Evolutionary conservation across 345 rosid species (phyloP), one percentile per base, ranked within the genome.

Genomic region (Erodium maritimum): DNA sequence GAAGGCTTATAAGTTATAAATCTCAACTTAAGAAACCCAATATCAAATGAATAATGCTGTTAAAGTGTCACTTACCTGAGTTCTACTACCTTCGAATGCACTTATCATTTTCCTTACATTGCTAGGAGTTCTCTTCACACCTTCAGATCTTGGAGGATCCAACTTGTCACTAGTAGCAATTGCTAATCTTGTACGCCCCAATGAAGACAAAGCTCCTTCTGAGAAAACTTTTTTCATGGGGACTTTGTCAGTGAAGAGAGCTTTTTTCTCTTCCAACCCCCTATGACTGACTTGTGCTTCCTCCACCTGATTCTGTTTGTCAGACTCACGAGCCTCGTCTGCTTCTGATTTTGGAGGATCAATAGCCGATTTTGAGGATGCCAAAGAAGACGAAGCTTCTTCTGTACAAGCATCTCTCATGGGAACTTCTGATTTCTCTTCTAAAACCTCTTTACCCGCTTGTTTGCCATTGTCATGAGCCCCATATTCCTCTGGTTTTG

Each of bases 51-150:
- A 20, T 34, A 67, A 55, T 23, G 57, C 54, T 54, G 19, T 52
- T 50, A 23, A 25, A 25, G 33, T 25, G 33, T 25, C 19, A 18
- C 57, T 66, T 69, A 86, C 98, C 96, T 86, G 84, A 79, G 75
- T 61, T 59, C 59, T 66, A 65, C 80, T 71, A 70, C 72, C 73
- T 77, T 91, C 91, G 55, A 91, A 91, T 62, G 64, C 84, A 68
- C 79, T 83, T 60, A 84, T 81, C 95, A 88, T 79, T 62, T 83
- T 83, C 75, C 77, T 73, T 63, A 91, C 87, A 68, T 69, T 82
- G 79, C 75, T 76, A 50, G 77, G 74, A 67, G 61, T 68, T 71
- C 70, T 82, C 72, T 69, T 70, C 13, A 62, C 64, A 5, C 21
- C 42, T 59, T 55, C 58, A 0, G 46, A 51, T 42, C 66, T 68